Conservation (phyloP, 2,329 filamentous ascomycete species). For the Ceratocystis diversiconidia region DNA sequence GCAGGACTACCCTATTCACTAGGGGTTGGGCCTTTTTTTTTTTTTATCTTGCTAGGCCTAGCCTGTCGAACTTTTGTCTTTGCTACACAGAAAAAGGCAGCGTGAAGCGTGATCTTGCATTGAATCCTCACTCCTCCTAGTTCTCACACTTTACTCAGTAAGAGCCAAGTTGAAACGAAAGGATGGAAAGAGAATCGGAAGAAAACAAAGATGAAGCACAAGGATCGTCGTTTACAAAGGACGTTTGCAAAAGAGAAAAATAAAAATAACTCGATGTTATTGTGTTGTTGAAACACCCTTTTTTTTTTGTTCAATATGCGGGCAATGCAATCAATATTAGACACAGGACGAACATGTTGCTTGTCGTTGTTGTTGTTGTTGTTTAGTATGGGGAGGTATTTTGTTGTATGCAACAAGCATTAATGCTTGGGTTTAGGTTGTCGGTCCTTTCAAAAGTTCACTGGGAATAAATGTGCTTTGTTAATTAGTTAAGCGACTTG, state of each 20-base stretch:
- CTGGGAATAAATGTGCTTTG: neutral
- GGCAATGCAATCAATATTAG: neutral
- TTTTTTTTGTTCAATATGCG: neutral
- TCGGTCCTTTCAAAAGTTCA: slow-evolving; percentile 1
- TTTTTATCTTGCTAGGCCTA: neutral
- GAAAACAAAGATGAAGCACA: neutral
- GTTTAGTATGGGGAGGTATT: no score
- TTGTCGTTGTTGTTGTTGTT: no score
- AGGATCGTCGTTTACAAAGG: neutral
- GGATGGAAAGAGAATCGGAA: neutral
- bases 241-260: neutral
- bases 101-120: neutral
- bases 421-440: neutral
- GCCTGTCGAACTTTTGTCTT: slow-evolving; percentile 6
- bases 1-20: neutral
- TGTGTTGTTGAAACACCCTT: neutral
- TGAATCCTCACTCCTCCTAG: neutral
- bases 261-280: neutral
- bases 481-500: neutral
- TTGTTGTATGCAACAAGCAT: neutral
- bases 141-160: neutral
- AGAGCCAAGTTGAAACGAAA: neutral
- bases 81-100: neutral
- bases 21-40: neutral
- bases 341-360: neutral